phyloP scores from a whole-genome alignment of 208 protist genomes.

The Wallacemonas sp. region DNA sequence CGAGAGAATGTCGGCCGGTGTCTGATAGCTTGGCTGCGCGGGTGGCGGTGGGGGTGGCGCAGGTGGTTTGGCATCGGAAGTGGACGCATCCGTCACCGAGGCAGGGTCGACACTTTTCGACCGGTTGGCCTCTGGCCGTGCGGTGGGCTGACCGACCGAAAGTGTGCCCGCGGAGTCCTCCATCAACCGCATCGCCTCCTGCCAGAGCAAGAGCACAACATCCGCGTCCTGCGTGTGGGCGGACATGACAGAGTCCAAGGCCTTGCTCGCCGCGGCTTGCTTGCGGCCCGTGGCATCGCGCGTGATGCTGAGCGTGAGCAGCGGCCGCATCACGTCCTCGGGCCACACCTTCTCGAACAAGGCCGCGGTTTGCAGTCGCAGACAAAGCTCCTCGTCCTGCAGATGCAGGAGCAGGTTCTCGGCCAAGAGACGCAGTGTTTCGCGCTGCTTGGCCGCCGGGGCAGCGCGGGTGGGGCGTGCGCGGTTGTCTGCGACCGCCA shows the following conservation, averaged over 20 bases:
- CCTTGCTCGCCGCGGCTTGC: constrained; percentile 48
- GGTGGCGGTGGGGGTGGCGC: too few relatives aligned
- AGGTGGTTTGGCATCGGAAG: too few relatives aligned
- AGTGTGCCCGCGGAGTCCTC: background rate
- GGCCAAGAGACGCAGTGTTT: constrained; percentile 63
- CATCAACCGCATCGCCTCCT: constrained; percentile 29
- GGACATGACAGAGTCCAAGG: constrained; percentile 48
- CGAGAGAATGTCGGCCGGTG: constrained; percentile 46
- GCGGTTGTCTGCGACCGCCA: background rate
- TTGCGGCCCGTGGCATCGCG: constrained; percentile 47
- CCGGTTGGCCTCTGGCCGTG: too few relatives aligned
- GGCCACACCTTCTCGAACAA: constrained; percentile 82
- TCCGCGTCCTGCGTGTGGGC: constrained; percentile 48
- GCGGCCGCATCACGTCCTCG: constrained; percentile 66
- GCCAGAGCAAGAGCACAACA: constrained; percentile 38
- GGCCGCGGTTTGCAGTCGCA: constrained; percentile 61
- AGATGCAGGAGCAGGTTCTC: constrained; percentile 76
- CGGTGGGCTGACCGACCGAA: too few relatives aligned
- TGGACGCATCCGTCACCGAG: too few relatives aligned
- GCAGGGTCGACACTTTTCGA: background rate
- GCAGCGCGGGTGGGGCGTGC: background rate
- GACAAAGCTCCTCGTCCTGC: constrained; percentile 74
- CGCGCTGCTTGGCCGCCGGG: constrained; percentile 25
- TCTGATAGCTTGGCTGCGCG: constrained; percentile 6
- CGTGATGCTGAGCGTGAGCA: constrained; percentile 59